These are phyloP conservation scores for Fraxinus ornus DNA, from an alignment of 305 asterid genomes.

Conservation along the genomic window DNA sequence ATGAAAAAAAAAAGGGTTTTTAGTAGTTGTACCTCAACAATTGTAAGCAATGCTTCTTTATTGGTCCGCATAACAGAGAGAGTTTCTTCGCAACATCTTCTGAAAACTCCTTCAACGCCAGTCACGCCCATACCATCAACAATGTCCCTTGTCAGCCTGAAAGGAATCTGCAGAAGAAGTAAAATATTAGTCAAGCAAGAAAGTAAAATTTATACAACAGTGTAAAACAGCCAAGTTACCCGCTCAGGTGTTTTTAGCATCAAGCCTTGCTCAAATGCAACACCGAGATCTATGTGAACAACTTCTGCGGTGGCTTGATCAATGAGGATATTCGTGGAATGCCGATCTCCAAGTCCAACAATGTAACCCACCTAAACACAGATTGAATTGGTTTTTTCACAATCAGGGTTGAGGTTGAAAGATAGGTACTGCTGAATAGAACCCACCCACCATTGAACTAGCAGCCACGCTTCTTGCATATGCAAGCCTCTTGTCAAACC, in stretches of 20 bases:
- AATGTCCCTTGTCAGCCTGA: slow-evolving; percentile 89
- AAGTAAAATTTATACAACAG: background rate
- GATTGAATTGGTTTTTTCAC: slow-evolving; percentile 5
- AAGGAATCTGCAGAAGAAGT: slow-evolving; percentile 65
- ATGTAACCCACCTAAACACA: slow-evolving; percentile 89
- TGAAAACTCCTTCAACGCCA: slow-evolving; percentile 96
- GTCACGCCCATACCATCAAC: slow-evolving; percentile 97
- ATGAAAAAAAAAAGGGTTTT: background rate
- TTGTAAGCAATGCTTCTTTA: slow-evolving; percentile 91
- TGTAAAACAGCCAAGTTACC: slow-evolving; percentile 33
- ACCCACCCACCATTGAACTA: slow-evolving; percentile 84
- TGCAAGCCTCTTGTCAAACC: slow-evolving; percentile 98
- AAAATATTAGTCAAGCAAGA: slow-evolving; percentile 19
- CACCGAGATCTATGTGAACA: slow-evolving; percentile 97
- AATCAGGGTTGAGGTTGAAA: slow-evolving; percentile 18
- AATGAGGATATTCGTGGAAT: slow-evolving; percentile 86
- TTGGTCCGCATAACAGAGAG: slow-evolving; percentile 95
- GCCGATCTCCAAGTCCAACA: slow-evolving; percentile 98
- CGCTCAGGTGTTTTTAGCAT: slow-evolving; percentile 99
- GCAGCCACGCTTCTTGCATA: slow-evolving; percentile 97
- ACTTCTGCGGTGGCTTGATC: slow-evolving; percentile 99
- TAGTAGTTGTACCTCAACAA: slow-evolving; percentile 68
- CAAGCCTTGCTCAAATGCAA: slow-evolving; percentile 99
- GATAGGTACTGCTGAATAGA: background rate
- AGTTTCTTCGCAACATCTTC: slow-evolving; percentile 96